phyloP scores from a whole-genome alignment of 495 filamentous ascomycete genomes.

The Podospora fimiseda region DNA sequence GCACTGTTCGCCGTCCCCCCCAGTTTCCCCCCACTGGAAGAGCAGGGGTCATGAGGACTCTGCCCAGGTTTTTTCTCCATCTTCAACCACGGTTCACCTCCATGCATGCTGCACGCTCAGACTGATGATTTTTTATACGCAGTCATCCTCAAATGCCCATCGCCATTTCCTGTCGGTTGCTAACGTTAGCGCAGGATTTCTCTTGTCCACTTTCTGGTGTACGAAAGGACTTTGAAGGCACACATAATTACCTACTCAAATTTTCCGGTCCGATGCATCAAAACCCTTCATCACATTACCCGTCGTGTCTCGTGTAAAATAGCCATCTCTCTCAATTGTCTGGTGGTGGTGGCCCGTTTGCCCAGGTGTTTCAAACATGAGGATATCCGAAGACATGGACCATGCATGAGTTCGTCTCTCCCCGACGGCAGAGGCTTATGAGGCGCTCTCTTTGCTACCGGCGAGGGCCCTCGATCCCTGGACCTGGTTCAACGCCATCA shows the following conservation, averaged over 20 bases:
- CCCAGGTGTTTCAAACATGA: background rate
- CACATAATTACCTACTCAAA: background rate
- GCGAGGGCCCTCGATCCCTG: too few species aligned
- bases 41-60: too few species aligned
- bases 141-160: background rate
- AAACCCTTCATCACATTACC: background rate
- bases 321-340: background rate
- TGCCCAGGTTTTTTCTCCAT: constrained; percentile 2
- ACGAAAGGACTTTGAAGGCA: background rate
- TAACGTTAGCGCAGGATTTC: background rate
- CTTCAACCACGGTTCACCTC: background rate
- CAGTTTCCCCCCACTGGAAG: background rate
- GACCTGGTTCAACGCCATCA: too few species aligned
- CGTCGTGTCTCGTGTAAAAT: background rate
- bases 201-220: background rate
- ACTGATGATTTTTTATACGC: background rate
- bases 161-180: constrained; percentile 1
- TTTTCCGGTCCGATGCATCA: background rate
- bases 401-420: background rate
- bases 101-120: constrained; percentile 3
- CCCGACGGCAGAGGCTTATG: background rate
- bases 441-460: background rate
- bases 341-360: background rate
- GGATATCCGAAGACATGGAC: background rate
- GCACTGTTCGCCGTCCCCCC: background rate